Evolutionary conservation across 345 rosid species (phyloP).

Genomic region (Salix arbutifolia): DNA sequence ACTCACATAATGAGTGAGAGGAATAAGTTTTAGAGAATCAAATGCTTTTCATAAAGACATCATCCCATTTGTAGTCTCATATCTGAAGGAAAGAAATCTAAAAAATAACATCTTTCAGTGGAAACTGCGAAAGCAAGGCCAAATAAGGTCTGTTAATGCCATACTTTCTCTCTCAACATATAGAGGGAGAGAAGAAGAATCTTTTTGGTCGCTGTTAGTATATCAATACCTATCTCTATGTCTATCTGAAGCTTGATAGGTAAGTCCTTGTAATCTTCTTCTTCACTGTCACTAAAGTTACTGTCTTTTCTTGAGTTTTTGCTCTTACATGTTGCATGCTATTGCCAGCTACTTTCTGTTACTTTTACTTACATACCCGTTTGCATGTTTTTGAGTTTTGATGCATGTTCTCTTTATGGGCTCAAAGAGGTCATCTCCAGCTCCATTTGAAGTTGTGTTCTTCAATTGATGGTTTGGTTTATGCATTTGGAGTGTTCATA

Average conservation of each 20-base stretch:
- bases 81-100: background rate
- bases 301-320: background rate
- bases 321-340: conserved; percentile 12
- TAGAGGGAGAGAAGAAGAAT: background rate
- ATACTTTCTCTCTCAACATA: background rate
- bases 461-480: conserved; percentile 10
- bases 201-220: conserved; percentile 6
- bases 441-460: conserved; percentile 2
- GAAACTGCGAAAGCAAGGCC: conserved; percentile 14
- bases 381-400: background rate
- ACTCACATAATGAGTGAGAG: background rate
- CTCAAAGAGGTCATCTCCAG: background rate
- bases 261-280: conserved; percentile 14
- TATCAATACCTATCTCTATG: background rate
- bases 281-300: conserved; percentile 3
- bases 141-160: conserved; percentile 12
- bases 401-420: background rate
- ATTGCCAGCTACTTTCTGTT: conserved; percentile 5
- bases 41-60: conserved; percentile 32
- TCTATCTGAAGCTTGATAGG: conserved; percentile 13
- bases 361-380: background rate
- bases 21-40: conserved; percentile 24
- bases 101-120: background rate
- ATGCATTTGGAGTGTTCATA: conserved; percentile 3
- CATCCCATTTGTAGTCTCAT: conserved; percentile 18